These are phyloP conservation scores for Linnemannia hyalina DNA, from an alignment of 192 early-diverging fungal genomes.

Conservation along the genomic window DNA sequence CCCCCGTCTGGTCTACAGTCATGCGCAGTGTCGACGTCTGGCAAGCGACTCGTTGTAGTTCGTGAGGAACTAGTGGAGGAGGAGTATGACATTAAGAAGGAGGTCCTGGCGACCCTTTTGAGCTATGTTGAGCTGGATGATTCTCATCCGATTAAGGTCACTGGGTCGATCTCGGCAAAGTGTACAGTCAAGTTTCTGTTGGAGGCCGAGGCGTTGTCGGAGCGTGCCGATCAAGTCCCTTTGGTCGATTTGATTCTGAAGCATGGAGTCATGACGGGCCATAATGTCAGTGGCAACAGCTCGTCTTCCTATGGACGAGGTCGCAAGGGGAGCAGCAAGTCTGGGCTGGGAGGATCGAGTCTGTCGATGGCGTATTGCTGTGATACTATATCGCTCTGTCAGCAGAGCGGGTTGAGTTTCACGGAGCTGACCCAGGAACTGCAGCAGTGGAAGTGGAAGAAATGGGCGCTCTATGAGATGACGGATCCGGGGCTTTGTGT, in stretches of 20 bases:
- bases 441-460: slow-evolving; percentile 48
- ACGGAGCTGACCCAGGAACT: slow-evolving; percentile 42
- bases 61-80: slow-evolving; percentile 37
- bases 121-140: slow-evolving; percentile 51
- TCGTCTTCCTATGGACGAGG: slow-evolving; percentile 25
- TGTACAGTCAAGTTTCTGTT: slow-evolving; percentile 51
- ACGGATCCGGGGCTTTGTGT: slow-evolving; percentile 41
- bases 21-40: background rate
- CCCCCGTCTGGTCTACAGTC: background rate
- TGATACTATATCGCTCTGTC: slow-evolving; percentile 42
- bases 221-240: slow-evolving; percentile 18
- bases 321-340: slow-evolving; percentile 14
- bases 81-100: slow-evolving; percentile 55
- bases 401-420: slow-evolving; percentile 17
- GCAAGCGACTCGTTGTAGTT: slow-evolving; percentile 35
- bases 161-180: slow-evolving; percentile 41
- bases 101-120: slow-evolving; percentile 45
- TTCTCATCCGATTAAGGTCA: slow-evolving; percentile 41
- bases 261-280: slow-evolving; percentile 42
- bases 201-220: slow-evolving; percentile 17
- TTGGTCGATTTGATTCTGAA: slow-evolving; percentile 37
- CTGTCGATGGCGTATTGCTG: slow-evolving; percentile 46
- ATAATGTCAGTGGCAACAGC: slow-evolving; percentile 1
- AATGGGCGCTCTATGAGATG: slow-evolving; percentile 51
- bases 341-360: slow-evolving; percentile 32